These are phyloP conservation scores for Marasmius tenuissimus DNA, from an alignment of 1,284 basidiomycete species.

Conservation along the genomic window DNA sequence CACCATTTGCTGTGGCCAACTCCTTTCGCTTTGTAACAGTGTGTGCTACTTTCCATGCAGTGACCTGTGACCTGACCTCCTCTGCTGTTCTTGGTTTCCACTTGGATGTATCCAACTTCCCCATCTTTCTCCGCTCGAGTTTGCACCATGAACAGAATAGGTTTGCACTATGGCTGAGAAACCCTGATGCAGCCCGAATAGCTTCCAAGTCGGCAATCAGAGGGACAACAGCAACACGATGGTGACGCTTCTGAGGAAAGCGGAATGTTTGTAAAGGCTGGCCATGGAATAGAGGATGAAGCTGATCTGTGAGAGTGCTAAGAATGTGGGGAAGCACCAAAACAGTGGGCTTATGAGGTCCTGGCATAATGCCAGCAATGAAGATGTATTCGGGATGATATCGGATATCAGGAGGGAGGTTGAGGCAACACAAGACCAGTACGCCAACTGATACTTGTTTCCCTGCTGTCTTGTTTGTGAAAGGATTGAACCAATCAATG, in stretches of 20 bases:
- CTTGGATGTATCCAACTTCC: neutral
- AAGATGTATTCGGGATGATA: neutral
- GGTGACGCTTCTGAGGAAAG: neutral
- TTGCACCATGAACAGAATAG: conserved; percentile 3
- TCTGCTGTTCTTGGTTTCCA: neutral
- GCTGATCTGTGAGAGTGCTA: neutral
- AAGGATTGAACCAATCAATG: neutral
- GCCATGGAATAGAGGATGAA: neutral
- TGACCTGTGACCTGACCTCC: neutral
- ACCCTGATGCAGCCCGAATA: neutral
- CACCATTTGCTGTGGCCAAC: neutral
- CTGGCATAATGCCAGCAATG: neutral
- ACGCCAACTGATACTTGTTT: neutral
- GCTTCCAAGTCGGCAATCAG: conserved; percentile 2
- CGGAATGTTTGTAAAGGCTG: neutral
- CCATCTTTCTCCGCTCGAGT: neutral
- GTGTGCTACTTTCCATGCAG: neutral
- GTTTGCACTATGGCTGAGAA: conserved; percentile 1
- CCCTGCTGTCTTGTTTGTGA: neutral
- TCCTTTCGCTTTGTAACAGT: neutral
- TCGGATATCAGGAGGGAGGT: neutral
- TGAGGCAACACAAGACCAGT: neutral
- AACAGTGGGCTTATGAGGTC: neutral
- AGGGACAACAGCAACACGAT: neutral
- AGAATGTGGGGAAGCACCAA: neutral